Evolutionary conservation across 108 stramenopile genomes (phyloP).

Genomic region (Phaeodactylum tricornutum): DNA sequence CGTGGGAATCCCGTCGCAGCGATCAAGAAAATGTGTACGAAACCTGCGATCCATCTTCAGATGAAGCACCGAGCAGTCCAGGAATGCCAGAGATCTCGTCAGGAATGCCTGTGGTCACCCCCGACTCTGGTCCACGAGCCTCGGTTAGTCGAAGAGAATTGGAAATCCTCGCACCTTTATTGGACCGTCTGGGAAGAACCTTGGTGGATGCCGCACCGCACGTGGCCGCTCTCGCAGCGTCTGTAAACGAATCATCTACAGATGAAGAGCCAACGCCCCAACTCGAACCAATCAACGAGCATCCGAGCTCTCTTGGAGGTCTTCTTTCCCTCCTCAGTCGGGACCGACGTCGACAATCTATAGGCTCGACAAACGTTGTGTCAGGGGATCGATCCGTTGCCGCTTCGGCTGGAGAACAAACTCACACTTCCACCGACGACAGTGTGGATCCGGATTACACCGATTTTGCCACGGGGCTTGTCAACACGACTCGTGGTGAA

Average conservation of each 20-base stretch:
- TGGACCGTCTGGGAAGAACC: constrained; percentile 80
- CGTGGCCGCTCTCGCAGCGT: constrained; percentile 51
- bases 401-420: not conserved
- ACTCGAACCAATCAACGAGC: constrained; percentile 3
- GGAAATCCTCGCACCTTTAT: constrained; percentile 53
- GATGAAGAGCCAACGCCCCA: constrained; percentile 4
- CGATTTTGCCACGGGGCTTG: constrained; percentile 70
- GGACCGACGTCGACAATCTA: constrained; percentile 13
- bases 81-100: not conserved
- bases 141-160: constrained; percentile 14
- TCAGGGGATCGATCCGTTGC: not conserved
- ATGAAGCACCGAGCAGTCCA: no score
- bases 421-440: not conserved
- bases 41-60: no score
- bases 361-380: not conserved
- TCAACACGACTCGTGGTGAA: constrained; percentile 65
- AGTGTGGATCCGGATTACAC: constrained; percentile 54
- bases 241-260: not conserved
- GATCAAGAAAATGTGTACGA: constrained; percentile 5
- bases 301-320: constrained; percentile 22
- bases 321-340: constrained; percentile 32
- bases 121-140: not conserved
- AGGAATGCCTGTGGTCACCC: not conserved
- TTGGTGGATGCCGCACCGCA: constrained; percentile 79
- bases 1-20: constrained; percentile 4